Evolutionary conservation across 129 eudicot genomes (phyloP).

Genomic region (Erigeron canadensis): DNA sequence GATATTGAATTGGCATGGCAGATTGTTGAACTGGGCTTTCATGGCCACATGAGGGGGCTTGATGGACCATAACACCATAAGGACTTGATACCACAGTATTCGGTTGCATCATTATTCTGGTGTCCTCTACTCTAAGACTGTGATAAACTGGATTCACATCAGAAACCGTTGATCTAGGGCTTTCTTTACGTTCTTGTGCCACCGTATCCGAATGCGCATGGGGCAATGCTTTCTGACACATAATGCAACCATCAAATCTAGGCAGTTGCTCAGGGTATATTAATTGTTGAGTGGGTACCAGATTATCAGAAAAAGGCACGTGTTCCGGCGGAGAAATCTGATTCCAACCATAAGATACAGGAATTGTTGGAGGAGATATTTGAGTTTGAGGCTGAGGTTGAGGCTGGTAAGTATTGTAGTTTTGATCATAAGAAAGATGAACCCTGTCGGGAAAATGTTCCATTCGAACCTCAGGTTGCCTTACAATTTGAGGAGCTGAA

Average conservation of each 20-base stretch:
- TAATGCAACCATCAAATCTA: slow-evolving; percentile 56
- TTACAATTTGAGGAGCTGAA: slow-evolving; percentile 36
- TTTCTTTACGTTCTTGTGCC: slow-evolving; percentile 61
- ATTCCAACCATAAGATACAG: slow-evolving; percentile 63
- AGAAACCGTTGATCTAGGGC: slow-evolving; percentile 39
- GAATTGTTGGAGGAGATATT: slow-evolving; percentile 39
- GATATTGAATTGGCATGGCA: slow-evolving; percentile 42
- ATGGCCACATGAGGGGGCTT: slow-evolving; percentile 40
- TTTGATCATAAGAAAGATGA: slow-evolving; percentile 52
- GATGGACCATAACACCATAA: slow-evolving; percentile 40
- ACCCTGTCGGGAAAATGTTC: slow-evolving; percentile 54
- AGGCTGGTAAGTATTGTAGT: slow-evolving; percentile 49
- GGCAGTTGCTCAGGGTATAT: slow-evolving; percentile 38
- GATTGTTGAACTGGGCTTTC: slow-evolving; percentile 41
- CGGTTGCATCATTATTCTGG: slow-evolving; percentile 41
- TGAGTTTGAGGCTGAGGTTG: slow-evolving; percentile 63
- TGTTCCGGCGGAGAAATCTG: slow-evolving; percentile 56
- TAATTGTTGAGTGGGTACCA: slow-evolving; percentile 50
- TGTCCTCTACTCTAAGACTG: slow-evolving; percentile 58
- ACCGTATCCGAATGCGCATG: slow-evolving; percentile 95
- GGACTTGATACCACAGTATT: slow-evolving; percentile 41
- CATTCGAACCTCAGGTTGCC: slow-evolving; percentile 49
- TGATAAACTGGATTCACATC: slow-evolving; percentile 49
- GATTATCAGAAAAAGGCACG: slow-evolving; percentile 44
- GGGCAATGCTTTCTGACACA: slow-evolving; percentile 90